Evolutionary conservation across 495 filamentous ascomycete genomes (phyloP).

Genomic region (Lophium mytilinum): DNA sequence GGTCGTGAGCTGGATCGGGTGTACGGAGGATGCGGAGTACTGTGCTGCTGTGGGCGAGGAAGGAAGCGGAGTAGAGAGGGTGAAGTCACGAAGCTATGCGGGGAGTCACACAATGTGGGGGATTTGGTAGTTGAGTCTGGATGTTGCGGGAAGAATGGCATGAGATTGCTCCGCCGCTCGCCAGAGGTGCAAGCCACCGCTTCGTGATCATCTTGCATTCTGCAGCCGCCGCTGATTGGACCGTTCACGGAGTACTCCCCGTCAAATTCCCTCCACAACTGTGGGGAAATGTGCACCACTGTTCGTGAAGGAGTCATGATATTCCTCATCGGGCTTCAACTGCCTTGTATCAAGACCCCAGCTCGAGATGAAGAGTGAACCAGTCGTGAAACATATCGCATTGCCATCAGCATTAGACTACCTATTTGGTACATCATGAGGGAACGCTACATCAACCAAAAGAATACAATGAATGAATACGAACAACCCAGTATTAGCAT

Average conservation of each 20-base stretch:
- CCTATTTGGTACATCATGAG: not conserved
- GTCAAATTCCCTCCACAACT: no score
- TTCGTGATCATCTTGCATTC: not conserved
- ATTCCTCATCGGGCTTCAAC: no score
- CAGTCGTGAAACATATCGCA: no score
- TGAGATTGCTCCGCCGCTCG: not conserved
- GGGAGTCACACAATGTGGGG: no score
- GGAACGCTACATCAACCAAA: not conserved
- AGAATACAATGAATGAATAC: not conserved
- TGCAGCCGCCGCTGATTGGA: conserved; percentile 2
- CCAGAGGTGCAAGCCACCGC: not conserved
- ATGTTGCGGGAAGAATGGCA: not conserved
- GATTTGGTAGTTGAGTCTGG: not conserved
- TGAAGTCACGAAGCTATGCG: not conserved
- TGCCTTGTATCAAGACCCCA: no score
- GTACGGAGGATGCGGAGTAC: not conserved
- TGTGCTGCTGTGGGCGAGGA: not conserved
- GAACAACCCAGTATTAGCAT: no score
- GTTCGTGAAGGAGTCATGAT: no score
- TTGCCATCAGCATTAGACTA: not conserved
- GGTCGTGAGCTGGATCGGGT: conserved; percentile 7
- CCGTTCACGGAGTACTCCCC: not conserved
- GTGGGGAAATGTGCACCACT: no score
- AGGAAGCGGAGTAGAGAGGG: not conserved
- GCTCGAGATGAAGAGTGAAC: no score